Percentiles rank a stretch among this genome's conserved stretches.
Evolutionary conservation across 208 protist species (phyloP).

Genomic region (Trypanosoma scelopori): DNA sequence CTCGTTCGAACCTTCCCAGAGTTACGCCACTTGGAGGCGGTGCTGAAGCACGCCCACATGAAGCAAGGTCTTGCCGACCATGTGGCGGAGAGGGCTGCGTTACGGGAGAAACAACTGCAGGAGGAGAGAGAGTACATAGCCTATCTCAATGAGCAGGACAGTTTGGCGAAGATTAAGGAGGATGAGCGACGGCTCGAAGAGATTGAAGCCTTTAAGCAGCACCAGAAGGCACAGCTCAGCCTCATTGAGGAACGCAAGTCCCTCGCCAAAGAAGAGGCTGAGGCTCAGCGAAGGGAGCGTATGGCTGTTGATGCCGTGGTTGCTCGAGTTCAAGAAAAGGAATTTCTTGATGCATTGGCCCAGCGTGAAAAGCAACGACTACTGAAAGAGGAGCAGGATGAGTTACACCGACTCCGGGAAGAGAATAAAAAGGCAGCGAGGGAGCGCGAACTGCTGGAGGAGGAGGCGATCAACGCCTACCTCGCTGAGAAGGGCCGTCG

Average conservation of each 20-base stretch:
- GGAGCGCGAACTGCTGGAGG: constrained; percentile 76
- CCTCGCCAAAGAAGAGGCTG: constrained; percentile 51
- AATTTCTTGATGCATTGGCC: constrained; percentile 72
- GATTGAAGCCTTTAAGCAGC: constrained; percentile 64
- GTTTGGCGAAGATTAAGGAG: constrained; percentile 49
- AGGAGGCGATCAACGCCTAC: constrained; percentile 78
- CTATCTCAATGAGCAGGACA: constrained; percentile 51
- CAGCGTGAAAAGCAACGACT: constrained; percentile 72
- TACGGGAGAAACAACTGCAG: constrained; percentile 38
- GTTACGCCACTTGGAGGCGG: constrained; percentile 72
- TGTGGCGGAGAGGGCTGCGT: constrained; percentile 49
- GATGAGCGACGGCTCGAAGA: constrained; percentile 49
- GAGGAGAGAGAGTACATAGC: constrained; percentile 71
- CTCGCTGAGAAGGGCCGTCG: constrained; percentile 69
- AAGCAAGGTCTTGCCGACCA: constrained; percentile 78
- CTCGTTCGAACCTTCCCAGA: constrained; percentile 74
- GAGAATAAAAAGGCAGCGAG: constrained; percentile 76
- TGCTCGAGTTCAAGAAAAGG: constrained; percentile 81
- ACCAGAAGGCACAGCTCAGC: constrained; percentile 77
- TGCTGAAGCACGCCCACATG: constrained; percentile 75
- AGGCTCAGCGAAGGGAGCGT: constrained; percentile 73
- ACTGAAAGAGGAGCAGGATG: constrained; percentile 75
- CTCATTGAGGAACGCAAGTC: constrained; percentile 74
- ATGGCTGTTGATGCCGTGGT: constrained; percentile 88
- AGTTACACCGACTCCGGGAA: constrained; percentile 74